Base-by-base conservation (phyloP, 148 eudicot genomes). In the Limonium bicolor region DNA sequence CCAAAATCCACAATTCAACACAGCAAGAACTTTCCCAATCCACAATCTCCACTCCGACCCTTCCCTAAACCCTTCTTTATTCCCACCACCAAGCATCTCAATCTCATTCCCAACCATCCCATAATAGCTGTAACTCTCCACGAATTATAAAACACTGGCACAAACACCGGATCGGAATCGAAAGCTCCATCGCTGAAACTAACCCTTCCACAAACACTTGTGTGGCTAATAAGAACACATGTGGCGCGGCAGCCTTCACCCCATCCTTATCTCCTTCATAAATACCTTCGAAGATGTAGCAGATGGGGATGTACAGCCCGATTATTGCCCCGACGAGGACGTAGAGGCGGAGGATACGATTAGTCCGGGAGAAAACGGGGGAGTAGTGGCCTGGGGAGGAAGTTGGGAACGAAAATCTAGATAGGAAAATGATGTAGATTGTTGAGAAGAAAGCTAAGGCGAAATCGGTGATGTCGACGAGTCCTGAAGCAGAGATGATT, bases 161-260 rank as follows among this genome's bases (percentile, higher is more conserved):
- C 79, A 1, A 78, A 82, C 14, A 63, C 96, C 52, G 57, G 25
- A 86, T 57, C 2, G 96, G 96, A 14, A 73, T 25, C 42, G 96
- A 81, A 39, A 76, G 73, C 16, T 67, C 22, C 13, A 56, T 84
- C 13, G 66, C 56, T 32, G 30, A 63, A 5, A 78, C 36, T 3
- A 82, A 36, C 17, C 88, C 93, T 45, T 86, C 96, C 78, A 78
- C 71, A 36, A 78, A 69, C 0, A 81, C 75, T 19, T 86, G 96
- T 55, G 78, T 65, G 2, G 82, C 70, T 4, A 87, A 53, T 4
- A 87, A 56, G 38, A 87, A 87, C 1, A 82, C 68, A 36, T 79
- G 94, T 0, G 96, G 80, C 4, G 72, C 80, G 2, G 96, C 88
- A 0, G 82, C 77, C 55, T 68, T 64, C 15, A 68, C 59, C 4